Evolutionary conservation across 192 early-diverging fungal genomes (phyloP), one percentile per base, ranked within the genome.

Genomic region (Podila minutissima): DNA sequence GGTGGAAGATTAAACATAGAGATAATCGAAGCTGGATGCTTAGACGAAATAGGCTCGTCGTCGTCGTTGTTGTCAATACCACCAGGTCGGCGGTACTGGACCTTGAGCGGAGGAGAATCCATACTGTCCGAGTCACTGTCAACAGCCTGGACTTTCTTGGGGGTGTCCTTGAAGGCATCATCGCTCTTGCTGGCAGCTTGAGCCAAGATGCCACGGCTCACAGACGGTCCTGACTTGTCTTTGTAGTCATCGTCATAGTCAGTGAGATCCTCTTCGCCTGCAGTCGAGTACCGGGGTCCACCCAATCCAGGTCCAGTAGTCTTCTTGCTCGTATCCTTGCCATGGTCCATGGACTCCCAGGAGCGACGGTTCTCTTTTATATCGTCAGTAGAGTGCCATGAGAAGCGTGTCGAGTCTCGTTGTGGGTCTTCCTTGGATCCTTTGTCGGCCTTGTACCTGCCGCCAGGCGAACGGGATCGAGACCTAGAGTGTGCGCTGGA

Each of bases 31-130:
- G 53, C 67, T 29, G 70, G 77, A 17, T 81, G 63, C 29, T 73
- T 81, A 57, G 77, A 69, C 28, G 67, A 69, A 6, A 63, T 61
- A n/a, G 19, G 29, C 19, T 31, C 24, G 20, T 72, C 57, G n/a
- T 69, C 67, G 51, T 69, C 66, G 29, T 73, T 71, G 29, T 73
- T 71, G 41, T 62, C 59, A 15, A 46, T n/a, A 19, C 55, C 68
- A 32, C 29, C 60, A 35, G 70, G 66, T 8, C 77, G 70, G 26
- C 51, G 60, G 28, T 81, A 81, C 41, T 81, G 77, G 33, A 81
- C 77, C 29, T 81, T 81, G 28, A 81, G 62, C 19, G 77, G 77
- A 13, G 77, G 77, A 8, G 77, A 81, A 20, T 73, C 77, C 29
- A 64, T 6, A 38, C 64, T 67, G 9, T 81, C 77, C 4, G 53